These are phyloP conservation scores for Postia placenta DNA, from an alignment of 768 basidiomycete species.

Conservation along the genomic window DNA sequence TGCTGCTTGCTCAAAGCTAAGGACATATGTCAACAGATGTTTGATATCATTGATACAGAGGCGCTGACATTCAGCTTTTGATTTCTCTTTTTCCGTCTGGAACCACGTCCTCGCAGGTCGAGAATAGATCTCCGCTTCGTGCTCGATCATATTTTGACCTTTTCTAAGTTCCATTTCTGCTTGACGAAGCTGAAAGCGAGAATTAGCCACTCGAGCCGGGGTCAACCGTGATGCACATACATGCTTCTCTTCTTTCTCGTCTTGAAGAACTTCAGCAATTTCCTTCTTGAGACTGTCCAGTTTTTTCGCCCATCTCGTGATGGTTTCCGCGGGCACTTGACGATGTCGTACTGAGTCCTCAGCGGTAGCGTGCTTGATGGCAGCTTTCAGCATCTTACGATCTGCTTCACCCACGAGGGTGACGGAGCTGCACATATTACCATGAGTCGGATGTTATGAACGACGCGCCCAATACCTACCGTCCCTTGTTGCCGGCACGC, in stretches of 20 bases:
- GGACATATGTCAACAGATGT: background rate
- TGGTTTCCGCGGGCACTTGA: constrained; percentile 70
- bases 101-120: constrained; percentile 99
- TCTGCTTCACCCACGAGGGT: constrained; percentile 95
- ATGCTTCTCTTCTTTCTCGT: constrained; percentile 95
- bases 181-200: constrained; percentile 54
- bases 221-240: constrained; percentile 30
- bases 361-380: constrained; percentile 79
- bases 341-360: constrained; percentile 86
- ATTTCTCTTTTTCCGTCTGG: constrained; percentile 82
- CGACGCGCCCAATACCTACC: constrained; percentile 42
- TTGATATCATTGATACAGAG: too few species aligned
- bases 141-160: constrained; percentile 92
- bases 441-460: constrained; percentile 4
- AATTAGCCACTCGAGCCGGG: background rate
- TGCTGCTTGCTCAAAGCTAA: constrained; percentile 72
- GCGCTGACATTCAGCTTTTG: constrained; percentile 62
- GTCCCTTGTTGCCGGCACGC: constrained; percentile 87
- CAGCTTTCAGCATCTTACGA: constrained; percentile 93
- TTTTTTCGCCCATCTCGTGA: constrained; percentile 64
- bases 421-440: constrained; percentile 57
- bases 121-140: constrained; percentile 87
- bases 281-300: constrained; percentile 70
- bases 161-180: constrained; percentile 97
- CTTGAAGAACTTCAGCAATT: constrained; percentile 70